Conservation (phyloP, 306 rosid species). For the Crataegus laevigata region DNA sequence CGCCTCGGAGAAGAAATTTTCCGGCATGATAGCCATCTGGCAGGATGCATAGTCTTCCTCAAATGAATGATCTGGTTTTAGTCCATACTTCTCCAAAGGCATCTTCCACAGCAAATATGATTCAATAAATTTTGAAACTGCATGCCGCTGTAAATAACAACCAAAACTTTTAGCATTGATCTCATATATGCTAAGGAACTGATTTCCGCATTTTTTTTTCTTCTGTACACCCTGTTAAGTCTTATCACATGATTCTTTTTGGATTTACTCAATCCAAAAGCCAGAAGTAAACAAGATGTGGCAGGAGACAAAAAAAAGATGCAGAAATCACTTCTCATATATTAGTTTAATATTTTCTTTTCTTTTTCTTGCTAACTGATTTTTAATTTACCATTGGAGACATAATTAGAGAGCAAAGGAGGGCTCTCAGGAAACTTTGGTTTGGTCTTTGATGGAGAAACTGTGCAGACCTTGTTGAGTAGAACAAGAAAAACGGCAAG, state of each 20-base stretch:
- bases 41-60: constrained; percentile 80
- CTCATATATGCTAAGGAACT: neutral
- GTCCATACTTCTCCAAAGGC: constrained; percentile 64
- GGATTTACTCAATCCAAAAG: neutral
- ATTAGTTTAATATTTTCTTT: too few relatives aligned
- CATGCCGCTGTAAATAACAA: constrained; percentile 38
- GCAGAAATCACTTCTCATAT: too few relatives aligned
- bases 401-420: constrained; percentile 38
- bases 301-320: too few relatives aligned
- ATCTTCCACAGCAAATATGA: constrained; percentile 60
- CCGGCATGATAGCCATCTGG: constrained; percentile 72
- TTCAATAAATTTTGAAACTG: constrained; percentile 60
- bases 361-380: too few relatives aligned
- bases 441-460: constrained; percentile 40
- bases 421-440: constrained; percentile 46
- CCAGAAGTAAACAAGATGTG: neutral
- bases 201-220: neutral
- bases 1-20: constrained; percentile 63
- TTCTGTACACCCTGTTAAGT: neutral
- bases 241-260: neutral
- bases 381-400: constrained; percentile 66
- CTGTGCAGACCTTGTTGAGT: constrained; percentile 39
- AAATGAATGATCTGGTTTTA: constrained; percentile 67
- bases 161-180: neutral
- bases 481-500: constrained; percentile 54